phyloP scores from a whole-genome alignment of 2,329 filamentous ascomycete species.

The Fusarium sacchari region DNA sequence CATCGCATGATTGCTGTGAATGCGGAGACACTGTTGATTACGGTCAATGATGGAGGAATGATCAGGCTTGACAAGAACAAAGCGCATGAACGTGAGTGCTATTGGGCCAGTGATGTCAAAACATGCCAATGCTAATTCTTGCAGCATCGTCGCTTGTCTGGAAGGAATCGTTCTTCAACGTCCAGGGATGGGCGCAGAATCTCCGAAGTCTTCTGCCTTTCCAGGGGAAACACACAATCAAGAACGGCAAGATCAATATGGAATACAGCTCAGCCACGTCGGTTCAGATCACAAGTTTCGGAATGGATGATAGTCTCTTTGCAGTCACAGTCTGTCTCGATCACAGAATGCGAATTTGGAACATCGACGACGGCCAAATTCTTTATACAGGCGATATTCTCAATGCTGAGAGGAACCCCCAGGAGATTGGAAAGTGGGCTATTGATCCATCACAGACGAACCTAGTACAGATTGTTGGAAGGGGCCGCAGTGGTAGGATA shows the following conservation, averaged over 20 bases:
- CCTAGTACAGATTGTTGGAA: conserved; percentile 77
- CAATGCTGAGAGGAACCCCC: conserved; percentile 70
- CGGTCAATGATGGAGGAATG: conserved; percentile 82
- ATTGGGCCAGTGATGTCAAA: not conserved
- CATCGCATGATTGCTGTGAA: conserved; percentile 83
- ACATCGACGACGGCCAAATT: conserved; percentile 81
- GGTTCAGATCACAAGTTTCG: conserved; percentile 63
- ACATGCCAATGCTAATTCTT: conserved; percentile 4
- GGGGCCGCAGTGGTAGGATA: conserved; percentile 61
- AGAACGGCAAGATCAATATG: conserved; percentile 71
- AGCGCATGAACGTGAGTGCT: conserved; percentile 56
- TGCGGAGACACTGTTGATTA: conserved; percentile 79
- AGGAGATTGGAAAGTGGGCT: conserved; percentile 77
- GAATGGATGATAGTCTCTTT: conserved; percentile 61
- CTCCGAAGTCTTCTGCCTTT: conserved; percentile 74
- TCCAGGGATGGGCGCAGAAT: conserved; percentile 76
- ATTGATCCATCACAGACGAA: conserved; percentile 83
- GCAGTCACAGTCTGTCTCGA: conserved; percentile 88
- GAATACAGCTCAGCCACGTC: conserved; percentile 75
- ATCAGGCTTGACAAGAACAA: conserved; percentile 73
- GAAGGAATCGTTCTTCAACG: conserved; percentile 78
- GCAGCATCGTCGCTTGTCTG: conserved; percentile 56
- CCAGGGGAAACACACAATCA: conserved; percentile 70
- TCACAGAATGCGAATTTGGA: conserved; percentile 90
- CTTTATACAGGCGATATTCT: conserved; percentile 82